Evolutionary conservation across 2,329 filamentous ascomycete species (phyloP), one percentile per base, ranked within the genome.

Genomic region (Diaporthe longicolla): DNA sequence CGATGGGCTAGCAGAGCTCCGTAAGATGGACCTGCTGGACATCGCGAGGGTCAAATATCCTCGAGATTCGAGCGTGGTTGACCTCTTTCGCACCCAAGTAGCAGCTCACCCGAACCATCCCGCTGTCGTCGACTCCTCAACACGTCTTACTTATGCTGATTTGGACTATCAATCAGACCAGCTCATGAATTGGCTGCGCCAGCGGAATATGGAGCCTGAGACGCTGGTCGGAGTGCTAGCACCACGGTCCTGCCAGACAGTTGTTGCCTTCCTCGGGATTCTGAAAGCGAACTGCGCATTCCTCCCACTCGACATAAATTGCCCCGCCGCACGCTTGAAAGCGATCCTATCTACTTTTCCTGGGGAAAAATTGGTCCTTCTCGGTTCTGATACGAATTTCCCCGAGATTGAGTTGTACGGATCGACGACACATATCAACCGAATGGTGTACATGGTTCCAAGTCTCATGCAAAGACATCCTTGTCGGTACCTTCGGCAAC

Each of bases 11-110:
- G 45, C 45, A 48, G 45, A 17, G 45, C 45, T 48, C 45, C 45
- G 45, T 48, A n/a, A 48, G 17, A 48, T 48, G 45, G 45, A 48
- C 45, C 45, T 48, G 45, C 15, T 48, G 45, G 45, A 48, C 45
- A 48, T 48, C 45, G 45, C 45, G 45, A 48, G 45, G 45, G 45
- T 48, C 45, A 48, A 48, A 48, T 48, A 48, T 48, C 45, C 45
- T n/a, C 45, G 45, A 48, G 45, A n/a, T 48, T 48, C 45, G 45
- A 48, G 45, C 45, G 45, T 48, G 45, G 45, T 48, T 48, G 45
- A 48, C 45, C 45, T 48, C 45, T 48, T 48, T 48, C 45, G 45
- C 45, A 48, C 45, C 45, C 45, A 48, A 48, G 45, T 48, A n/a
- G 45, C 45, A n/a, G 45, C 45, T 48, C 45, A 48, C 45, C 45